Evolutionary conservation across 768 basidiomycete species (phyloP).

Genomic region (Termitomyces eurrhizus): DNA sequence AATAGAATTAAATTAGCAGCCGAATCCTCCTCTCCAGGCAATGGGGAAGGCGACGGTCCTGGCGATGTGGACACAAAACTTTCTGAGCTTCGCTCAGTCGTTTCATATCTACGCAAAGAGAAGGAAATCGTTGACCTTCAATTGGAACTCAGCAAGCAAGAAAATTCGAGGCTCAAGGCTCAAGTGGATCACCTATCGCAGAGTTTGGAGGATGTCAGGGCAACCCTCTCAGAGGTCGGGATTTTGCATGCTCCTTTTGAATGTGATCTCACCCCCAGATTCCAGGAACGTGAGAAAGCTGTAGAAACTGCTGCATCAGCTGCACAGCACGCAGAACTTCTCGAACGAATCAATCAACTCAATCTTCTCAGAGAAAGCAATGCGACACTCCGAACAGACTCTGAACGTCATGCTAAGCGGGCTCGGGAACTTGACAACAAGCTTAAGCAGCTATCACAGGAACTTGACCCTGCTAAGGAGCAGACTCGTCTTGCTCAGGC

Average conservation of each 20-base stretch:
- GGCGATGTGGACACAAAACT: slow-evolving; percentile 62
- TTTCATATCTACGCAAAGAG: slow-evolving; percentile 82
- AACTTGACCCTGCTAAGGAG: slow-evolving; percentile 76
- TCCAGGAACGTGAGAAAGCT: slow-evolving; percentile 77
- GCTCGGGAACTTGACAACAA: slow-evolving; percentile 63
- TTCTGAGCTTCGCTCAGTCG: slow-evolving; percentile 71
- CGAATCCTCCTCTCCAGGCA: slow-evolving; percentile 39
- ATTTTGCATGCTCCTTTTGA: neutral
- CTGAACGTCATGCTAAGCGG: slow-evolving; percentile 65
- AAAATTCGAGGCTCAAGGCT: slow-evolving; percentile 67
- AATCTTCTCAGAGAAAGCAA: slow-evolving; percentile 89
- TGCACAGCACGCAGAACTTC: slow-evolving; percentile 76
- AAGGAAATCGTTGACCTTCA: slow-evolving; percentile 91
- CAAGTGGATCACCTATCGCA: slow-evolving; percentile 74
- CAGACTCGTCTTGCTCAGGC: slow-evolving; percentile 62
- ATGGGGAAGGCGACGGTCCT: slow-evolving; percentile 39
- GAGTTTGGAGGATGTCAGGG: slow-evolving; percentile 65
- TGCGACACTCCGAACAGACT: slow-evolving; percentile 75
- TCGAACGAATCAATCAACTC: slow-evolving; percentile 84
- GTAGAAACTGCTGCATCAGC: slow-evolving; percentile 67
- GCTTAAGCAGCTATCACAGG: slow-evolving; percentile 49
- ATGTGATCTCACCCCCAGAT: neutral
- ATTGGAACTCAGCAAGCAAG: slow-evolving; percentile 72
- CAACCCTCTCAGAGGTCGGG: slow-evolving; percentile 66
- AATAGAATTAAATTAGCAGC: slow-evolving; percentile 74